Evolutionary conservation across 345 rosid genomes (phyloP), one percentile per base, ranked within the genome.

Genomic region (Eucalyptus tenuipes): DNA sequence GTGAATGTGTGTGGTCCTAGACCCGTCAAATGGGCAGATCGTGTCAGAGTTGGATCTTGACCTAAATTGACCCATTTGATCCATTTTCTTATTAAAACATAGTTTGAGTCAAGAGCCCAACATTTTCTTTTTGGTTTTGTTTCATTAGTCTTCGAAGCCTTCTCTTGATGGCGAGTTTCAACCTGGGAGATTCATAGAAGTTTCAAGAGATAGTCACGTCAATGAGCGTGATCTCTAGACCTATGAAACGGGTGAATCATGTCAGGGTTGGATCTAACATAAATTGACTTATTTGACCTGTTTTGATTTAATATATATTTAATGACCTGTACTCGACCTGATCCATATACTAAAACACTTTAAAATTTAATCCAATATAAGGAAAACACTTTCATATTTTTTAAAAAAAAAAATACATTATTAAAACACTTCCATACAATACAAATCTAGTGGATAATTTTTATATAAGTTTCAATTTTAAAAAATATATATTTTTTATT

Each of bases 301-400:
- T 55, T 55, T 24, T 22, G 29, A 55, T 24, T 11, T 22, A 55
- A 9, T 55, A 8, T 22, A 55, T 55, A 55, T 22, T 8, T 24
- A 9, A 13, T 0, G 0, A 55, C 6, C 0, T 10, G 0, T 55
- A 55, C 29, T 1, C 0, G 0, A 55, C 0, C 1, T 4, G 0
- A 22, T 24, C 6, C 5, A 55, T 24, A 24, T 24, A 7, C 13
- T 24, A 55, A 55, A 55, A 55, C 0, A 55, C 7, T 55, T 55
- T 24, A 22, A 52, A 20, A 52, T 52, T 52, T 52, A 52, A 52
- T 52, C 10, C 24, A 52, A 52, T 20, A 20, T 52, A 20, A 52
- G 57, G 24, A 52, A 52, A 52, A 20, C 25, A 52, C 5, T 52
- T 52, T 18, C 25, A 18, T 52, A 52, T 18, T 49, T n/a, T n/a